Base-by-base conservation (phyloP, 225 moss, liverwort and hornwort species). In the Pseudisothecium myosuroides region DNA sequence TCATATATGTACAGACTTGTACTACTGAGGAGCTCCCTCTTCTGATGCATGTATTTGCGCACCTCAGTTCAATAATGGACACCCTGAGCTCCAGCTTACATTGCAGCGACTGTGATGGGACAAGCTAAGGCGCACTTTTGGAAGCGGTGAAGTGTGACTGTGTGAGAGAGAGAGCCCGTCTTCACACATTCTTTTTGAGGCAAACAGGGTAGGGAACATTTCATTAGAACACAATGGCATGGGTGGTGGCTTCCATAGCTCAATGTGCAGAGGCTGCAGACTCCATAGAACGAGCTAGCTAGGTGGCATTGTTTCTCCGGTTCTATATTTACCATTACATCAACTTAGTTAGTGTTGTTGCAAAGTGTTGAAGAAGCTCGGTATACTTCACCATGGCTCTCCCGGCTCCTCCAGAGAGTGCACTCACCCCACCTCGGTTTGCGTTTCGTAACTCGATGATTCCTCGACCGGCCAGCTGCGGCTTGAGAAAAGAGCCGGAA, bases 371-470 rank as follows among this genome's bases (percentile, higher is more conserved):
- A 82, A 56, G 79, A 50, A 66, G 59, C 49, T 50, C 36, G 34
- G 72, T 39, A 36, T 16, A 27, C 60, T 52, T 36, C 68, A 67
- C 63, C 47, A 94, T 92, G 91, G 92, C 91, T 60, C 82, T 88
- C 78, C 87, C 90, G 66, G 87, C 77, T 62, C 67, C 88, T 74
- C 79, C 90, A 61, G 92, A 93, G 85, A 31, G 80, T 56, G 89
- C 84, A 60, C 89, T 92, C 27, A 86, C 69, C 47, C 88, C 91
- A 3, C 92, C 93, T 58, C 83, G 92, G 62, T 87, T 89, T 69
- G 87, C 78, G 37, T 89, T 82, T 77, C 91, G 87, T 31, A 89
- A 88, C 61, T 92, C 93, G 36, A 89, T 91, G 91, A 89, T 90
- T 84, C 91, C 89, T 50, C 83, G 92, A 16, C 89, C 91, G 73